Conservation (phyloP, 352 stramenopile species). For the Globisporangium viniferum region DNA sequence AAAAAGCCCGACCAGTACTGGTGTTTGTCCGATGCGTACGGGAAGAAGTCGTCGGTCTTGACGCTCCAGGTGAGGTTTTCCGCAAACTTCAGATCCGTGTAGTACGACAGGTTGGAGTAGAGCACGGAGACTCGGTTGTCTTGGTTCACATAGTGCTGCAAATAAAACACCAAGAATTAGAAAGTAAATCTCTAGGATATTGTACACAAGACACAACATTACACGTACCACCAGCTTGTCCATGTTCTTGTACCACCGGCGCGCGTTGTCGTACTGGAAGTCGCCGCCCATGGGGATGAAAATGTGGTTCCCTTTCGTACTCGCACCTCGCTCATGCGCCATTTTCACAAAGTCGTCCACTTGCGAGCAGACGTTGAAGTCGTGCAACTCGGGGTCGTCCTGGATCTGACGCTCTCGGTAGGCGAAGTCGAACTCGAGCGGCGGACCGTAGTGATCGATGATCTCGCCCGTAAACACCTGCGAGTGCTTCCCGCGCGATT, state of each 20-base stretch:
- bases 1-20: conserved; percentile 97
- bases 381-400: conserved; percentile 79
- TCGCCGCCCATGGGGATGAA: conserved; percentile 93
- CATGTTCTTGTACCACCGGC: conserved; percentile 92
- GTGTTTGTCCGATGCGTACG: conserved; percentile 91
- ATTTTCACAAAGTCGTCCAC: conserved; percentile 87
- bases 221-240: conserved; percentile 90
- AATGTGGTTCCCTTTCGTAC: conserved; percentile 79
- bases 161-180: neutral
- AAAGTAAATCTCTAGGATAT: neutral
- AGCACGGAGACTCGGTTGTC: conserved; percentile 91
- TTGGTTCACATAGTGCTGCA: conserved; percentile 89
- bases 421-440: conserved; percentile 68
- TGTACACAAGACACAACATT: too few species aligned
- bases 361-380: conserved; percentile 85
- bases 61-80: conserved; percentile 77
- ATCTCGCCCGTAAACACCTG: conserved; percentile 89
- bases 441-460: conserved; percentile 76
- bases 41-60: conserved; percentile 97
- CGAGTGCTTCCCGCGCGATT: conserved; percentile 74
- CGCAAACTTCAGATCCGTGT: conserved; percentile 91
- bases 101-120: conserved; percentile 96
- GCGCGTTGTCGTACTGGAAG: conserved; percentile 92
- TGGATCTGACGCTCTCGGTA: conserved; percentile 79
- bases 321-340: conserved; percentile 56